phyloP scores from a whole-genome alignment of 495 filamentous ascomycete genomes.

The Aspergillus biplanus region DNA sequence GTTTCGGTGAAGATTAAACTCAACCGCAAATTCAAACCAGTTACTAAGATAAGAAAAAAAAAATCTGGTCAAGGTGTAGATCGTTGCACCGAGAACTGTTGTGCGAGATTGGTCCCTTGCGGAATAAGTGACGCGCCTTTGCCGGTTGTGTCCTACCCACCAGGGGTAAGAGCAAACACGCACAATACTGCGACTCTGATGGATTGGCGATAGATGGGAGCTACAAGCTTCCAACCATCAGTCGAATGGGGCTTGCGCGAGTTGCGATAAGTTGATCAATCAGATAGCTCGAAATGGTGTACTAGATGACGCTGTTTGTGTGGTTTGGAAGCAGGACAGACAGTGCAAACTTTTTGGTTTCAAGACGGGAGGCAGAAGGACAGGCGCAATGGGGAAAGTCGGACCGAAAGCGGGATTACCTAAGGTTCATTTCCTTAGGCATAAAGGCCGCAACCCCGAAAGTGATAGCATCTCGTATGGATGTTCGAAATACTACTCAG shows the following conservation, averaged over 20 bases:
- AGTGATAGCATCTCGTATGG: neutral
- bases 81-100: neutral
- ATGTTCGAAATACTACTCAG: neutral
- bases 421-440: neutral
- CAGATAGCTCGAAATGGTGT: constrained; percentile 22
- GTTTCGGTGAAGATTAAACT: too few relatives aligned
- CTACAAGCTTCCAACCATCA: constrained; percentile 16
- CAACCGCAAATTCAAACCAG: too few relatives aligned
- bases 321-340: constrained; percentile 53
- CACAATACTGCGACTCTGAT: neutral
- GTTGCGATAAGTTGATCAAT: constrained; percentile 27
- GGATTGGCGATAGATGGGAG: constrained; percentile 2
- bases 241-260: constrained; percentile 17
- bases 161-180: constrained; percentile 11
- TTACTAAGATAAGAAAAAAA: neutral
- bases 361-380: constrained; percentile 9
- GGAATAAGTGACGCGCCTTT: constrained; percentile 5
- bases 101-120: constrained; percentile 5
- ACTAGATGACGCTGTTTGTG: constrained; percentile 46
- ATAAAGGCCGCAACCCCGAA: neutral
- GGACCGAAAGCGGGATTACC: neutral
- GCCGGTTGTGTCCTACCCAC: constrained; percentile 2
- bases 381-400: constrained; percentile 10
- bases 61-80: neutral
- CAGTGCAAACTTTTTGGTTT: constrained; percentile 48